Percentiles rank a stretch among this genome's conserved stretches.
Evolutionary conservation across 2,329 filamentous ascomycete species (phyloP).

Genomic region (Ilyonectria sp.): DNA sequence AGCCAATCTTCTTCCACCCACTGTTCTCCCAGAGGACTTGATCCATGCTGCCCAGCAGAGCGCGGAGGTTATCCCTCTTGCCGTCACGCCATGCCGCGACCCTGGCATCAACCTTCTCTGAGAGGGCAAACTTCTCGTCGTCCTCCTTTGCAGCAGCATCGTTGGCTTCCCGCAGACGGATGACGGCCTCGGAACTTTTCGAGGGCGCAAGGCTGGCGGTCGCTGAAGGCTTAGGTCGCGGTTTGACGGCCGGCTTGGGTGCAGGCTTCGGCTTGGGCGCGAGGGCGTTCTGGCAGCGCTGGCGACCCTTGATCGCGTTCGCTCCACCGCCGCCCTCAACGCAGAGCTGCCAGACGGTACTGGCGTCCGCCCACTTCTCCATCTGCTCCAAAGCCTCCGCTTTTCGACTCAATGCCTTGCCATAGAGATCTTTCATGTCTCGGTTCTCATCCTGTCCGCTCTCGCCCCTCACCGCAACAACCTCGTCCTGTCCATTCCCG

Average conservation of each 20-base stretch:
- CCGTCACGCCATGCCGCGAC: slow-evolving; percentile 89
- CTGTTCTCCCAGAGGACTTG: slow-evolving; percentile 91
- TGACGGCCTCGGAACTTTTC: slow-evolving; percentile 82
- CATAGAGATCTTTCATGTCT: slow-evolving; percentile 93
- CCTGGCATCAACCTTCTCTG: slow-evolving; percentile 86
- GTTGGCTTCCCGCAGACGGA: slow-evolving; percentile 86
- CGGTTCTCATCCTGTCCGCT: slow-evolving; percentile 75
- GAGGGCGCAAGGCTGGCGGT: slow-evolving; percentile 57
- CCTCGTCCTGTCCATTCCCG: slow-evolving; percentile 84
- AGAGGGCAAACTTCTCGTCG: slow-evolving; percentile 91
- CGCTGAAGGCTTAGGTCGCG: slow-evolving; percentile 62
- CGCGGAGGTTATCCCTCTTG: slow-evolving; percentile 92
- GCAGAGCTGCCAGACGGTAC: slow-evolving; percentile 83
- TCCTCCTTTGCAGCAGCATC: slow-evolving; percentile 88
- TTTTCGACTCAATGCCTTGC: slow-evolving; percentile 94
- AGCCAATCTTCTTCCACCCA: slow-evolving; percentile 96
- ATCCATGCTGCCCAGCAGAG: slow-evolving; percentile 88
- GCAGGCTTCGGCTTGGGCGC: slow-evolving; percentile 74
- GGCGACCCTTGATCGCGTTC: slow-evolving; percentile 86
- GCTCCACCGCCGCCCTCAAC: slow-evolving; percentile 90
- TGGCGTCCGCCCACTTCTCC: slow-evolving; percentile 92
- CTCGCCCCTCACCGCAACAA: slow-evolving; percentile 76
- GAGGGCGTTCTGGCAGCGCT: slow-evolving; percentile 90
- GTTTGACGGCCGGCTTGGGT: slow-evolving; percentile 62
- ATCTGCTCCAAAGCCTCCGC: slow-evolving; percentile 96